Conservation (phyloP, 345 rosid genomes). For the Rhizophora apiculata region DNA sequence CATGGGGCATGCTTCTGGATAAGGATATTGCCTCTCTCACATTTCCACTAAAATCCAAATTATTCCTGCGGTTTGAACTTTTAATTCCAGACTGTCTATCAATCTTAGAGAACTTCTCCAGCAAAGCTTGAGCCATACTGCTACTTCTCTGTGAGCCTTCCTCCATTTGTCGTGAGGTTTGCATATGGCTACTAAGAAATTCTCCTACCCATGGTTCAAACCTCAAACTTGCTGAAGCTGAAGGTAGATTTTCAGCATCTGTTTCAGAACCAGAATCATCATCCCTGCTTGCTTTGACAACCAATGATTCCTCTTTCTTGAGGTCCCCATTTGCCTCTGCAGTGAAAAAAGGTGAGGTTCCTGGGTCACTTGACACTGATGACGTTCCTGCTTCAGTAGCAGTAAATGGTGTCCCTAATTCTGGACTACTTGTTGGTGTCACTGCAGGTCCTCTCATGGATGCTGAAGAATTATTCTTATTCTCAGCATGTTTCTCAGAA, state of each 20-base stretch:
- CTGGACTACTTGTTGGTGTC: constrained; percentile 93
- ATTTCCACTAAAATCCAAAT: constrained; percentile 63
- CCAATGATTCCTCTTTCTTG: constrained; percentile 64
- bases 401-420: constrained; percentile 94
- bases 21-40: constrained; percentile 85
- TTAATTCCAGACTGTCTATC: constrained; percentile 55
- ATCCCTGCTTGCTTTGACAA: constrained; percentile 50
- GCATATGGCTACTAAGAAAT: constrained; percentile 46
- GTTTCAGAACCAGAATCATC: constrained; percentile 76
- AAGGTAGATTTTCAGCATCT: constrained; percentile 68
- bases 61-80: constrained; percentile 46
- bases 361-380: constrained; percentile 92
- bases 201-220: constrained; percentile 87
- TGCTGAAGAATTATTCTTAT: constrained; percentile 40
- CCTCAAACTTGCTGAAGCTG: constrained; percentile 76
- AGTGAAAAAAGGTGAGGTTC: constrained; percentile 80
- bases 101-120: constrained; percentile 48
- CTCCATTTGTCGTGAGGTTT: constrained; percentile 44
- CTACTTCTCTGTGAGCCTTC: constrained; percentile 36
- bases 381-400: constrained; percentile 93
- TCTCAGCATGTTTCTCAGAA: constrained; percentile 41
- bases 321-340: constrained; percentile 53
- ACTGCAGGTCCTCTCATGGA: constrained; percentile 70
- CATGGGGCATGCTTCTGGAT: constrained; percentile 75
- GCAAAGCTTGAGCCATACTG: constrained; percentile 21